phyloP scores from a whole-genome alignment of 306 rosid genomes.

The Prosopis cineraria region DNA sequence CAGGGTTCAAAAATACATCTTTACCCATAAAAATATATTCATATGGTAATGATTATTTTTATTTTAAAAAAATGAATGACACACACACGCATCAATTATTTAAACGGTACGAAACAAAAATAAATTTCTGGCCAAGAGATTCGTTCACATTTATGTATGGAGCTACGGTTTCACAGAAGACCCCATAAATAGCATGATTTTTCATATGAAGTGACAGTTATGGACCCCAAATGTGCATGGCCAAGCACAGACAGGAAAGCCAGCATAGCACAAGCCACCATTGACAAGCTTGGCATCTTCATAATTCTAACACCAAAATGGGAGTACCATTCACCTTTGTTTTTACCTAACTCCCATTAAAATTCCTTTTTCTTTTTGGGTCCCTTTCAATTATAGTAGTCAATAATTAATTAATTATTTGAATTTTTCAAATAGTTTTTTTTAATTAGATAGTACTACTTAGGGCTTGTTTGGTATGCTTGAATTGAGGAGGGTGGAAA shows the following conservation, averaged over 20 bases:
- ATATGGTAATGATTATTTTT: too few relatives aligned
- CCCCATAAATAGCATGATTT: conserved; percentile 38
- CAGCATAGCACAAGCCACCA: conserved; percentile 41
- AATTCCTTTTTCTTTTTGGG: background rate
- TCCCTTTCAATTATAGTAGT: background rate
- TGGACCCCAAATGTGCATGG: conserved; percentile 38
- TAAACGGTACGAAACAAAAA: background rate
- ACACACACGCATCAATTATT: background rate
- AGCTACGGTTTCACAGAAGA: background rate
- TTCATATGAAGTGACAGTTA: conserved; percentile 43
- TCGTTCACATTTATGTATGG: background rate
- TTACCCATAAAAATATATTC: too few relatives aligned
- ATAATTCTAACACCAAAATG: conserved; percentile 28
- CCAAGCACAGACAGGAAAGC: conserved; percentile 36
- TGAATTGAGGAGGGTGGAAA: too few relatives aligned
- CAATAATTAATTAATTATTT: background rate
- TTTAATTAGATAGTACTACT: background rate
- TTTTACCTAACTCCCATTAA: conserved; percentile 4
- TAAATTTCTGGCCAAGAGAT: background rate
- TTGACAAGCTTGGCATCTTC: conserved; percentile 54
- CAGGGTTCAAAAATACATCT: too few relatives aligned
- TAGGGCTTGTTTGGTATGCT: too few relatives aligned
- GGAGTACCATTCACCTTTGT: conserved; percentile 19
- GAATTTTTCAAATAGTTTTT: background rate
- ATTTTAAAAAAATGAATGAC: background rate